phyloP scores from a whole-genome alignment of 352 stramenopile genomes.

The Phytophthora brassicae region DNA sequence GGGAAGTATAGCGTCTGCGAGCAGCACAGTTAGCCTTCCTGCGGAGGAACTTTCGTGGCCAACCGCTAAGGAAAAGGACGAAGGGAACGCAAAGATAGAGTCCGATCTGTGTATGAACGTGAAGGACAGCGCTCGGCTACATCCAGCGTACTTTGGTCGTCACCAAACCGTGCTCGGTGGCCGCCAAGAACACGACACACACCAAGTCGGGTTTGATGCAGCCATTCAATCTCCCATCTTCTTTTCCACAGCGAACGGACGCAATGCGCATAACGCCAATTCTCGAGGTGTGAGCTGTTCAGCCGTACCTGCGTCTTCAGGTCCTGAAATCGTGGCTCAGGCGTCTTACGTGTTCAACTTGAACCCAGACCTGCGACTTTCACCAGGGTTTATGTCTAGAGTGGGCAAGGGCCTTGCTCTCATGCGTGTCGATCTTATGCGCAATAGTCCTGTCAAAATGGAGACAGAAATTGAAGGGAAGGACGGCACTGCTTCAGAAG shows the following conservation, averaged over 20 bases:
- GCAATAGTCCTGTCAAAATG: slow-evolving; percentile 6
- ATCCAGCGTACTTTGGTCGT: slow-evolving; percentile 38
- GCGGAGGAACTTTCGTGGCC: slow-evolving; percentile 24
- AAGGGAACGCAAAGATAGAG: background rate
- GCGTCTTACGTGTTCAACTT: slow-evolving; percentile 80
- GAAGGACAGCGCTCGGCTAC: slow-evolving; percentile 19
- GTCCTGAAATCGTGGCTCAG: slow-evolving; percentile 40
- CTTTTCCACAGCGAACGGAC: slow-evolving; percentile 12
- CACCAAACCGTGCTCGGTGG: slow-evolving; percentile 21
- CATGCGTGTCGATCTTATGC: slow-evolving; percentile 60
- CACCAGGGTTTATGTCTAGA: slow-evolving; percentile 67
- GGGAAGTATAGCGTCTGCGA: slow-evolving; percentile 28
- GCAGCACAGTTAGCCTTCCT: slow-evolving; percentile 22
- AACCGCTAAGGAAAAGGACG: slow-evolving; percentile 4
- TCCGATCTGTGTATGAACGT: background rate
- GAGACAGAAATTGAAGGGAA: slow-evolving; percentile 9
- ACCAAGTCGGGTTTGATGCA: slow-evolving; percentile 19
- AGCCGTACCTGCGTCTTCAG: background rate
- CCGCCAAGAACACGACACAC: slow-evolving; percentile 2
- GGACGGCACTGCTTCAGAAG: background rate
- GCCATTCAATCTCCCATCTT: slow-evolving; percentile 32
- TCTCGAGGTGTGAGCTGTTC: background rate
- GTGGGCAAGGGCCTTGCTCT: slow-evolving; percentile 80
- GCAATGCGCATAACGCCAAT: background rate
- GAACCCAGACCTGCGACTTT: slow-evolving; percentile 80